Conservation (phyloP, 495 filamentous ascomycete species). For the Hypoxylon lienhwacheense region DNA sequence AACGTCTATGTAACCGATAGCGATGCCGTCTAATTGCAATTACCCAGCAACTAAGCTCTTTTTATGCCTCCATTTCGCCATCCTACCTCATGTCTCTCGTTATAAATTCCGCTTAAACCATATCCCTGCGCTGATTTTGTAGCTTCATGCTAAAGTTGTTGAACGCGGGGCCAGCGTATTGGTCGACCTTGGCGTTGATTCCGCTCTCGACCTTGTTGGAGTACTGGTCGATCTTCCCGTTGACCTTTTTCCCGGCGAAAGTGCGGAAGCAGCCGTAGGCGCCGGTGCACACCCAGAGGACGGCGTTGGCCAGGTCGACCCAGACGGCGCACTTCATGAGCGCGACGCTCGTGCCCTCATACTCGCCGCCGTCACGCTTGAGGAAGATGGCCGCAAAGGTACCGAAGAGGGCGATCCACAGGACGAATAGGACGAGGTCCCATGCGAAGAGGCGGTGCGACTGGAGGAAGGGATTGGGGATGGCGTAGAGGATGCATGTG, state of each 20-base stretch:
- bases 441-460: slow-evolving; percentile 38
- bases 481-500: slow-evolving; percentile 38
- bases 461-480: slow-evolving; percentile 37
- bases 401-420: slow-evolving; percentile 70
- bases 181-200: slow-evolving; percentile 27
- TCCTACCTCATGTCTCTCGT: background rate
- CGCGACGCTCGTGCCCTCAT: slow-evolving; percentile 46
- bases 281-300: slow-evolving; percentile 61
- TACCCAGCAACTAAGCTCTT: background rate
- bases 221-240: slow-evolving; percentile 36
- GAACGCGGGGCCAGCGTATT: slow-evolving; percentile 17
- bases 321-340: slow-evolving; percentile 74
- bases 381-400: slow-evolving; percentile 72
- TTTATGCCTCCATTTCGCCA: slow-evolving; percentile 1
- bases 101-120: slow-evolving; percentile 6
- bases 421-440: slow-evolving; percentile 45
- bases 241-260: slow-evolving; percentile 39
- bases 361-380: slow-evolving; percentile 52
- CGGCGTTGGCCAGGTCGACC: slow-evolving; percentile 66
- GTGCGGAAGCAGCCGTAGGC: slow-evolving; percentile 40
- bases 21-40: slow-evolving; percentile 8
- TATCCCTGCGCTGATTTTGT: slow-evolving; percentile 20
- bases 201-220: slow-evolving; percentile 27
- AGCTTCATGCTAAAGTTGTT: slow-evolving; percentile 28
- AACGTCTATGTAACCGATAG: slow-evolving; percentile 16